Conservation (phyloP, 1,139 yeast species). For the Debaryomyces psychrophilus region DNA sequence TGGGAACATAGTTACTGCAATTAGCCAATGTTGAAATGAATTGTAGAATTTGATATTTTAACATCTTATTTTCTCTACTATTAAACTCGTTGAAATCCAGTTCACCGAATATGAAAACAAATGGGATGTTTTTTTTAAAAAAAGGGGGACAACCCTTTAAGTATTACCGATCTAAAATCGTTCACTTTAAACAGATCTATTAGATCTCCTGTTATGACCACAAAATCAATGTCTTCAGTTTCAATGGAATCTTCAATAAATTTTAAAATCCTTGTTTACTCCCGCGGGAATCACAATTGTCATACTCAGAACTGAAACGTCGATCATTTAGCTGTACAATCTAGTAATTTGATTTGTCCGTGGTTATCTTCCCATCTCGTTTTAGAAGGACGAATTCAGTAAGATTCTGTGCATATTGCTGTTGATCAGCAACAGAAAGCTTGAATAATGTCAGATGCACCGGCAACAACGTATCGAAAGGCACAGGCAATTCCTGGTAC, state of each 20-base stretch:
- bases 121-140: conserved; percentile 33
- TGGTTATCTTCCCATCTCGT: conserved; percentile 10
- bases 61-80: conserved; percentile 7
- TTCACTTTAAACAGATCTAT: conserved; percentile 29
- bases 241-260: conserved; percentile 32
- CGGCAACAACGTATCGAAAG: conserved; percentile 16
- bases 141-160: conserved; percentile 41
- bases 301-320: conserved; percentile 40
- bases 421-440: conserved; percentile 11
- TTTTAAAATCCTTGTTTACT: conserved; percentile 34
- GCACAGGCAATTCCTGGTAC: conserved; percentile 18
- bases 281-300: conserved; percentile 26
- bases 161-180: conserved; percentile 38
- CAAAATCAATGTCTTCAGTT: conserved; percentile 37
- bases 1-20: conserved; percentile 34
- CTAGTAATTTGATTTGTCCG: conserved; percentile 34
- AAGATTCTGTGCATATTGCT: conserved; percentile 5
- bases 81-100: conserved; percentile 20
- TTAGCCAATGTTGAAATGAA: conserved; percentile 40
- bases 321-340: conserved; percentile 30
- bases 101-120: conserved; percentile 47
- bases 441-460: conserved; percentile 20
- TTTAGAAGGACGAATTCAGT: conserved; percentile 8
- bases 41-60: conserved; percentile 18
- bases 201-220: conserved; percentile 49